These are phyloP conservation scores for Cladosporium austrohemisphaericum DNA, from an alignment of 2,329 filamentous ascomycete species.

Conservation along the genomic window DNA sequence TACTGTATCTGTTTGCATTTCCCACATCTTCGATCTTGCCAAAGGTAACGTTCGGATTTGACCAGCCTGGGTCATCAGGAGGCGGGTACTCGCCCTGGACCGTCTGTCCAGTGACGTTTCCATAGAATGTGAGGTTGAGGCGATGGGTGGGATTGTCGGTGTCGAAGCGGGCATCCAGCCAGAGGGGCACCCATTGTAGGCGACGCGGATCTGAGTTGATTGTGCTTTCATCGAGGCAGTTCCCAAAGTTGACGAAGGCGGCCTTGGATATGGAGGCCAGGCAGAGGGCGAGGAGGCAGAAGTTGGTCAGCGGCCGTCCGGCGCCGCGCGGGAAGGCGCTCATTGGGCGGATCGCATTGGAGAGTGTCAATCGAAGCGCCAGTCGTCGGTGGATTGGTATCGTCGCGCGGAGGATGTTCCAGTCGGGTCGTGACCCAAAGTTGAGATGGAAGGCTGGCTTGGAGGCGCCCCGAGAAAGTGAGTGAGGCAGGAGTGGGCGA, in stretches of 20 bases:
- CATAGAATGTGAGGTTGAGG: slow-evolving; percentile 77
- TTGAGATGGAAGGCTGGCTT: background rate
- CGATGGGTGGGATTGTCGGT: slow-evolving; percentile 56
- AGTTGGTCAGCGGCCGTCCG: slow-evolving; percentile 19
- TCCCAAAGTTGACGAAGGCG: slow-evolving; percentile 72
- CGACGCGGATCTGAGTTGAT: slow-evolving; percentile 55
- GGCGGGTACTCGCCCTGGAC: slow-evolving; percentile 57
- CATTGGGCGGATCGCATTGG: slow-evolving; percentile 18
- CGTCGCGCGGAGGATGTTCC: background rate
- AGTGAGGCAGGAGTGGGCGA: background rate
- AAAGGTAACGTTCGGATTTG: slow-evolving; percentile 54
- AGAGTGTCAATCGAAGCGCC: background rate
- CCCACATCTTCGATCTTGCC: slow-evolving; percentile 73
- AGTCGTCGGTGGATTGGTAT: background rate
- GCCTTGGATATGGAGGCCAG: slow-evolving; percentile 51
- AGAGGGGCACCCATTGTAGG: slow-evolving; percentile 76
- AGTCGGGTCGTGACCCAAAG: background rate
- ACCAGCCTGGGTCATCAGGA: slow-evolving; percentile 58
- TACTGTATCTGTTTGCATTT: slow-evolving; percentile 60
- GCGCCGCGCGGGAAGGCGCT: slow-evolving; percentile 19
- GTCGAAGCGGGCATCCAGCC: slow-evolving; percentile 67
- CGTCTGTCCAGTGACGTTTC: slow-evolving; percentile 79
- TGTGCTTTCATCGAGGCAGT: slow-evolving; percentile 65
- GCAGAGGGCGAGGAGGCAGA: slow-evolving; percentile 32
- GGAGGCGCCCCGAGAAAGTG: background rate